A percentile compares a stretch with the other conserved stretches of the same genome.
phyloP scores from a whole-genome alignment of 768 basidiomycete genomes.

The Trametes cingulata region DNA sequence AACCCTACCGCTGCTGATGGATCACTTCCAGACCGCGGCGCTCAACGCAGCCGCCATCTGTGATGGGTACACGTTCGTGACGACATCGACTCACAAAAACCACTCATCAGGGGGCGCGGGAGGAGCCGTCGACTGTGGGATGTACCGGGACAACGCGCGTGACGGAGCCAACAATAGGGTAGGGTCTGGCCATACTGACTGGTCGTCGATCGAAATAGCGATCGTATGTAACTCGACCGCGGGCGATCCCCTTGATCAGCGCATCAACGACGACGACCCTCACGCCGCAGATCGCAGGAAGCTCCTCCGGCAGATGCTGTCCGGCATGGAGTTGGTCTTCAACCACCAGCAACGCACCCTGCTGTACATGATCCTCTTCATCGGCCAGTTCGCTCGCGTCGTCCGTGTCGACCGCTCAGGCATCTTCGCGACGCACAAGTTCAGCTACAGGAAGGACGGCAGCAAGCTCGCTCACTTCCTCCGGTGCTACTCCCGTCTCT shows the following conservation, averaged over 20 bases:
- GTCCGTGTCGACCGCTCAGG: constrained; percentile 2
- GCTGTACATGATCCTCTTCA: constrained; percentile 1
- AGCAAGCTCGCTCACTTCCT: not conserved
- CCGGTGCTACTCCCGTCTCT: constrained; percentile 3
- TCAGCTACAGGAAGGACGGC: constrained; percentile 2
- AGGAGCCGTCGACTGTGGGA: not conserved
- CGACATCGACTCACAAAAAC: not conserved
- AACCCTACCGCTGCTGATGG: not conserved
- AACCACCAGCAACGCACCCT: not conserved
- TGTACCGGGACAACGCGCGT: not conserved
- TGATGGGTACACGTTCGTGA: not conserved
- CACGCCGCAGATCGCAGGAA: not conserved
- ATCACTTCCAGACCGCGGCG: not conserved
- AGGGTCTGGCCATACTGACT: not conserved
- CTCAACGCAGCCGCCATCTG: not conserved
- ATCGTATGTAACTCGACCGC: constrained; percentile 6
- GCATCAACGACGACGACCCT: not conserved
- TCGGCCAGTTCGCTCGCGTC: not conserved
- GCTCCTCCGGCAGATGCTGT: not conserved
- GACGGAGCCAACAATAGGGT: not conserved
- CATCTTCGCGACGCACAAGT: not conserved
- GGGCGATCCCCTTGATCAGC: constrained; percentile 7
- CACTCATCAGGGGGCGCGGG: not conserved
- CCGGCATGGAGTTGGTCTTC: not conserved
- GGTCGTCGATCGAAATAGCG: constrained; percentile 2